Evolutionary conservation across 1,139 yeast genomes (phyloP).

Genomic region (Trichomonascaceae sp.): DNA sequence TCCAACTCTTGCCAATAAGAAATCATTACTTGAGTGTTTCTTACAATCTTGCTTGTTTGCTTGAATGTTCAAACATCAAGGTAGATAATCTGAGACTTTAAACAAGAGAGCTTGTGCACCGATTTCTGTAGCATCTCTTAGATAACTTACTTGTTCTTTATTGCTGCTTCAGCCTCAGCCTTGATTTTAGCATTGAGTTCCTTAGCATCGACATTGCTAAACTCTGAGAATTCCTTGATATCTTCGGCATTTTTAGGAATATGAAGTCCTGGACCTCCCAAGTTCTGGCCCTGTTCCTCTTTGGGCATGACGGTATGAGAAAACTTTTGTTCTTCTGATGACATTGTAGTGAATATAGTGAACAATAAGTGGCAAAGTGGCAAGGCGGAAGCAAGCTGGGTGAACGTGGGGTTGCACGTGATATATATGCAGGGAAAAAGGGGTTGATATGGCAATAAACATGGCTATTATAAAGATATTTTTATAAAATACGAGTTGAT

Average conservation of each 20-base stretch:
- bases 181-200: constrained; percentile 26
- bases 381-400: neutral
- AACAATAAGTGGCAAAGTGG: neutral
- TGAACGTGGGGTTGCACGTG: neutral
- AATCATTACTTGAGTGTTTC: neutral
- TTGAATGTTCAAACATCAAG: neutral
- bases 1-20: neutral
- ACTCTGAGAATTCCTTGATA: constrained; percentile 26
- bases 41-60: neutral
- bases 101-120: neutral
- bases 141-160: constrained; percentile 10
- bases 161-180: constrained; percentile 15
- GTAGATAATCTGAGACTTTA: neutral
- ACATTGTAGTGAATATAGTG: constrained; percentile 3
- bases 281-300: constrained; percentile 20
- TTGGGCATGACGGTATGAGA: constrained; percentile 29
- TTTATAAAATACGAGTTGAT: no score
- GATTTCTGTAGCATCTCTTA: no score
- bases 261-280: constrained; percentile 28
- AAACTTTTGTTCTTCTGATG: constrained; percentile 18
- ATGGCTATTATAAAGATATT: no score
- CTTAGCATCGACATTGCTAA: constrained; percentile 28
- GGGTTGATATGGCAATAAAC: neutral
- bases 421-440: neutral
- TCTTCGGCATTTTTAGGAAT: constrained; percentile 25